Conservation (phyloP, 306 rosid species). For the Cucurbita ficifolia region DNA sequence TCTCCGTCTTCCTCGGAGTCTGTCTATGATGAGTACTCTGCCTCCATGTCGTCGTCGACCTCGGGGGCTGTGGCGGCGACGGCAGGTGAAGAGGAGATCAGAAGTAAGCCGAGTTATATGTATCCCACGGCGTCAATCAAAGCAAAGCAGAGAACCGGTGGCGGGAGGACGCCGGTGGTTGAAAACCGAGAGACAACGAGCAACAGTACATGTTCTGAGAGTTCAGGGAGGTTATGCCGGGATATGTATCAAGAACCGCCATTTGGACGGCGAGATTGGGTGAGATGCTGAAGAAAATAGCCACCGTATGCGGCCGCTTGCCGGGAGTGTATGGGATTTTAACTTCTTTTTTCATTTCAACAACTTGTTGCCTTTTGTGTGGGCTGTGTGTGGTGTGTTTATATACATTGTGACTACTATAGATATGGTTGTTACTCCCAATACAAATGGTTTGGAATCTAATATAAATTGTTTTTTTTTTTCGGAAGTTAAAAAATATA, state of each 20-base stretch:
- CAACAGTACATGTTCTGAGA: conserved; percentile 28
- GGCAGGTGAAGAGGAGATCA: conserved; percentile 8
- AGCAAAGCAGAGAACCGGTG: conserved; percentile 35
- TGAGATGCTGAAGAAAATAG: background rate
- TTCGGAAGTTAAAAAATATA: too few relatives aligned
- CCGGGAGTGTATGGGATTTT: background rate
- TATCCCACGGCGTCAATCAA: conserved; percentile 47
- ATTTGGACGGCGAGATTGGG: conserved; percentile 18
- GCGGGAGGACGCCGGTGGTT: conserved; percentile 18
- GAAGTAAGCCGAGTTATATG: conserved; percentile 42
- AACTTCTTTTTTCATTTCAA: background rate
- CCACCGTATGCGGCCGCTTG: background rate
- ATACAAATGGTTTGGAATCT: background rate
- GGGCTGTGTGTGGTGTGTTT: background rate
- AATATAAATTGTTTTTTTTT: too few relatives aligned
- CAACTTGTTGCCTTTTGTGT: conserved; percentile 1
- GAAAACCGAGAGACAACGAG: conserved; percentile 21
- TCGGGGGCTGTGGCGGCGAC: conserved; percentile 12
- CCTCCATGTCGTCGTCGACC: conserved; percentile 36
- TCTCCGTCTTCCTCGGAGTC: conserved; percentile 44
- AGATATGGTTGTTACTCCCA: background rate
- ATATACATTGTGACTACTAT: background rate
- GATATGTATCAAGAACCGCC: conserved; percentile 22
- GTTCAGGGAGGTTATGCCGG: conserved; percentile 33
- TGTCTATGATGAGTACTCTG: conserved; percentile 37